Conservation (phyloP, 1,284 basidiomycete genomes). For the Cutaneotrichosporon sp. region DNA sequence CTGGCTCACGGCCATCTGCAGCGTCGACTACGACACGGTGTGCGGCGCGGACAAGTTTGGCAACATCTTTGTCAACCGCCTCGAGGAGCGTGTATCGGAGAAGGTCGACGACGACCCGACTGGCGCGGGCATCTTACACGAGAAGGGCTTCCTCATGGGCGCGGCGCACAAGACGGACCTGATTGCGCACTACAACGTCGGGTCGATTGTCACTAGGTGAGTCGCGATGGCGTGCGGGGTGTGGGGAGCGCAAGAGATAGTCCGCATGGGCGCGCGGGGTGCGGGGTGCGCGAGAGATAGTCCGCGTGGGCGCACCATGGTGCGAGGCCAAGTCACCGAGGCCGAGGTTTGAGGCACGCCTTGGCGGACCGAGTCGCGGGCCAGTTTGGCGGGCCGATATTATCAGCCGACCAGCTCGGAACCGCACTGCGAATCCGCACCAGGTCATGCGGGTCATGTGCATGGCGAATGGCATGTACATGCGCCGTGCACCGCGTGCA, state of each 20-base stretch:
- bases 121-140: constrained; percentile 91
- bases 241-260: no score
- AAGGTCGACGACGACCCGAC: constrained; percentile 97
- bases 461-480: neutral
- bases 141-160: constrained; percentile 91
- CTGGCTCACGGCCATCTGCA: constrained; percentile 82
- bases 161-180: constrained; percentile 92
- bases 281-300: no score
- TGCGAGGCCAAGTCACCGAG: neutral
- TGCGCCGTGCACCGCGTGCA: no score
- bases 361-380: neutral
- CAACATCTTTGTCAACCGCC: constrained; percentile 90
- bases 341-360: constrained; percentile 5
- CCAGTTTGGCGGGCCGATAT: neutral
- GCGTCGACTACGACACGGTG: constrained; percentile 98
- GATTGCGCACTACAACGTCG: constrained; percentile 89
- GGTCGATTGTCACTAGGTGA: constrained; percentile 81
- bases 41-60: constrained; percentile 94
- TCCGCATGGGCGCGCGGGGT: no score
- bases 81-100: constrained; percentile 79
- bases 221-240: constrained; percentile 19
- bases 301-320: neutral
- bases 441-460: neutral
- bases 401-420: neutral
- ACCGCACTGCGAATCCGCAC: neutral